Percentiles rank a stretch among this genome's conserved stretches.
Evolutionary conservation across 208 protist species (phyloP).

Genomic region (Crithidia brevicula): DNA sequence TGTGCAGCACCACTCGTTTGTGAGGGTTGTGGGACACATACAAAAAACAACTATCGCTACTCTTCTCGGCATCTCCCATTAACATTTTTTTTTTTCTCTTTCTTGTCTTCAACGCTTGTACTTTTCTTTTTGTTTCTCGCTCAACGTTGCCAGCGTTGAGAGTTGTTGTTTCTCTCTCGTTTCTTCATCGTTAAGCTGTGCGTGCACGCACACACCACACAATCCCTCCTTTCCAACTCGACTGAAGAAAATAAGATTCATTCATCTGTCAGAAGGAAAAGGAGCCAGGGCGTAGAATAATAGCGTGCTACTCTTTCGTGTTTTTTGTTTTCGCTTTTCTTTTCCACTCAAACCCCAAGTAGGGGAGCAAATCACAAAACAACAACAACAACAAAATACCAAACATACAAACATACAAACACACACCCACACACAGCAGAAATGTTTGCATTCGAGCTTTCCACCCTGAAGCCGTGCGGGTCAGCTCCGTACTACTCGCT

Average conservation of each 20-base stretch:
- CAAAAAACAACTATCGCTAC: not conserved
- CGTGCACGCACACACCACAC: no score
- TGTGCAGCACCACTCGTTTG: no score
- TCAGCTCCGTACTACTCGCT: conserved; percentile 82
- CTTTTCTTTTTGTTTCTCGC: conserved; percentile 4
- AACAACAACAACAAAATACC: not conserved
- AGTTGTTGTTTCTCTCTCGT: no score
- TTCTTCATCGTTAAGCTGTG: no score
- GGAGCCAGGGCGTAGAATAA: no score
- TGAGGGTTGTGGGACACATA: no score
- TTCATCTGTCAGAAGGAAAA: no score
- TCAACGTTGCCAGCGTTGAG: no score
- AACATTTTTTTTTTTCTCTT: conserved; percentile 22
- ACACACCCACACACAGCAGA: not conserved
- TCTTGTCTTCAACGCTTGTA: not conserved
- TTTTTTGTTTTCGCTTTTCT: conserved; percentile 9
- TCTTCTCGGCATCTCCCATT: not conserved
- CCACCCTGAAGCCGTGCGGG: conserved; percentile 40
- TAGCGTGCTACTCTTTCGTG: no score
- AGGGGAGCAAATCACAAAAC: not conserved
- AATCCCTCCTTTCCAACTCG: no score
- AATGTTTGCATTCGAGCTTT: conserved; percentile 81
- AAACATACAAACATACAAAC: not conserved
- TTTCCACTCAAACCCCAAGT: not conserved
- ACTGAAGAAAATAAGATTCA: no score